Percentiles rank a stretch among this genome's conserved stretches.
Conservation (phyloP, 2,329 filamentous ascomycete genomes). For the Aureobasidium sp. region DNA sequence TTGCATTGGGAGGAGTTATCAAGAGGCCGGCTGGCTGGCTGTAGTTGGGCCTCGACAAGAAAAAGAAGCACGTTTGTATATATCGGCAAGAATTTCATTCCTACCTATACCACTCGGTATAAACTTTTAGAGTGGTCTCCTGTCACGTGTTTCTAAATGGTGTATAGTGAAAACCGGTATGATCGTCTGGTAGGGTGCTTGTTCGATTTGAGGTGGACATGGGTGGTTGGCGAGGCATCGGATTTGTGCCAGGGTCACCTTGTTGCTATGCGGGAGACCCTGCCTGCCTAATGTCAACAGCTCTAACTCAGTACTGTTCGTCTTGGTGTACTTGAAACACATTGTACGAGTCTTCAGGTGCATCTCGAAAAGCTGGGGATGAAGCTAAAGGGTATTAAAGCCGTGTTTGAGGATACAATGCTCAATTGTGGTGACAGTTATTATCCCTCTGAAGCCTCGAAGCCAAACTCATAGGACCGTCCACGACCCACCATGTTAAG, state of each 20-base stretch:
- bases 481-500: neutral
- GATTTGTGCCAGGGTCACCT: neutral
- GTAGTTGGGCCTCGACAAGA: neutral
- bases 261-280: neutral
- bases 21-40: neutral
- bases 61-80: neutral
- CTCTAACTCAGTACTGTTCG: neutral
- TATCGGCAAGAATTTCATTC: neutral
- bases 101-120: neutral
- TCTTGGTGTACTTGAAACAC: too few species aligned
- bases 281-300: neutral
- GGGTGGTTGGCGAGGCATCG: too few species aligned
- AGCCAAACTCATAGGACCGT: neutral
- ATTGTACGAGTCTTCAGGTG: too few species aligned
- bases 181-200: too few species aligned
- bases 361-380: too few species aligned
- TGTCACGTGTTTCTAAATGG: too few species aligned
- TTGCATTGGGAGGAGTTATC: slow-evolving; percentile 7
- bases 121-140: too few species aligned
- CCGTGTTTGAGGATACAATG: neutral
- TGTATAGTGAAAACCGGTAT: too few species aligned
- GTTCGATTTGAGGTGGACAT: neutral
- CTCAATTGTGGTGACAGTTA: neutral
- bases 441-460: neutral
- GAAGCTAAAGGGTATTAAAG: too few species aligned